These are phyloP conservation scores for Rhododendron henanense DNA, from an alignment of 148 eudicot genomes.

Conservation along the genomic window DNA sequence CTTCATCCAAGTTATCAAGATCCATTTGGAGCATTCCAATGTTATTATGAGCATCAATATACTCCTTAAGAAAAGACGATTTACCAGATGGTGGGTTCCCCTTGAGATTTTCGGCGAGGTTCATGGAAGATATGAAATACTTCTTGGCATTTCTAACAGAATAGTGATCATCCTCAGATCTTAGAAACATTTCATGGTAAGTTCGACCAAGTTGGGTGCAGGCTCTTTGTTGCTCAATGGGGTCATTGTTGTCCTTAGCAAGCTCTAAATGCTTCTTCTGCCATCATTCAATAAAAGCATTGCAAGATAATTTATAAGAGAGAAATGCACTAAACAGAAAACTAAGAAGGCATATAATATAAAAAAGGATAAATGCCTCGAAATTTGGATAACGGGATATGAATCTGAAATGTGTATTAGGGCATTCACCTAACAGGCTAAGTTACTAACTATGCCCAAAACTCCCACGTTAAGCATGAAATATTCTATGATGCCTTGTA, in stretches of 20 bases:
- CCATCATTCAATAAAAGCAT: slow-evolving; percentile 4
- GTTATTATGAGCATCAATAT: slow-evolving; percentile 89
- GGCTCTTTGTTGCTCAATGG: slow-evolving; percentile 95
- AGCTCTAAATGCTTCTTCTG: slow-evolving; percentile 89
- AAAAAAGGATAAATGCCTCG: neutral
- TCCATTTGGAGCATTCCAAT: slow-evolving; percentile 93
- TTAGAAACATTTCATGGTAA: slow-evolving; percentile 76
- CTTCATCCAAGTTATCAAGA: slow-evolving; percentile 79
- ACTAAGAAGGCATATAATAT: neutral
- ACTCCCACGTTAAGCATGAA: neutral
- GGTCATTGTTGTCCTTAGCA: slow-evolving; percentile 65
- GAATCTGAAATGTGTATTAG: neutral
- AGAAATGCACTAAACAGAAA: neutral
- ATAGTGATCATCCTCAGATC: slow-evolving; percentile 52
- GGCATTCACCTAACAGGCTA: neutral
- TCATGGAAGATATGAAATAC: slow-evolving; percentile 69
- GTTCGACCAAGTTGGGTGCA: slow-evolving; percentile 95
- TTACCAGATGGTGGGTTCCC: slow-evolving; percentile 43
- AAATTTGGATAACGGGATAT: neutral
- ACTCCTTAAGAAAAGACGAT: slow-evolving; percentile 71
- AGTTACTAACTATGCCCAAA: neutral
- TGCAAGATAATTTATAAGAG: neutral
- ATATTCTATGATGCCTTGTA: neutral
- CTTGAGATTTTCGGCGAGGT: slow-evolving; percentile 63
- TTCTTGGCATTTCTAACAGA: slow-evolving; percentile 81